Base-by-base conservation (phyloP, 2,329 filamentous ascomycete species). In the Ilyonectria mors-panacis region DNA sequence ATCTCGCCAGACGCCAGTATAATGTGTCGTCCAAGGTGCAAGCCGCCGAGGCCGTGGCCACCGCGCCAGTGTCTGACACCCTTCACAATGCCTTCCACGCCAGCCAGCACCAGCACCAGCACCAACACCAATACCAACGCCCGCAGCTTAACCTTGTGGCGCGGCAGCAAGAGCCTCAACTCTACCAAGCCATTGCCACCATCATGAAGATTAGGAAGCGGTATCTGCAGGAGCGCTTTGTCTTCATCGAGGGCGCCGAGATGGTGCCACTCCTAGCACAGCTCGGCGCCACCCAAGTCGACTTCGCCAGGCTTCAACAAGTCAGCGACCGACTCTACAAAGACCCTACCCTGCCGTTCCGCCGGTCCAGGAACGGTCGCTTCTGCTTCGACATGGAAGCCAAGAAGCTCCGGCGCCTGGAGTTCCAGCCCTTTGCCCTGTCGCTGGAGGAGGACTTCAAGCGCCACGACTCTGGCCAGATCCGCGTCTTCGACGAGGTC, bases 361-460 rank as follows among this genome's bases (percentile, higher is more conserved):
- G 76, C 35, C 69, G 63, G 23, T 64, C 68, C 6, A 73, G 63
- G 12, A 74, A 72, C 56, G 75, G 74, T 9, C 67, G 73, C 21
- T 78, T 74, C 62, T 76, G 66, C 56, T 59, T 76, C 42, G 76
- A 78, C 48, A 56, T 67, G 30, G 69, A 69, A 28, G 67, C 70
- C n/a, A 51, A 65, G 6, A 70, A 60, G 39, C 65, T 78, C 50
- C 72, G 73, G 3, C 68, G 76, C 15, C 72, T 77, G 21, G 74
- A 77, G 63, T 63, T 68, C 28, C 76, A 78, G 61, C 73, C 74
- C 4, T 77, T 74, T 61, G 65, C 68, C 17, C 59, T 78, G 19
- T 73, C 75, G 12, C 67, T 69, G 2, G 67, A 73, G 30, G 75
- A 78, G 58, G 75, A 77, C 63, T 78, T 73, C 59, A 73, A 72